These are phyloP conservation scores for Entelexis paramagnoliae DNA, from an alignment of 1,139 yeast species.

Conservation along the genomic window DNA sequence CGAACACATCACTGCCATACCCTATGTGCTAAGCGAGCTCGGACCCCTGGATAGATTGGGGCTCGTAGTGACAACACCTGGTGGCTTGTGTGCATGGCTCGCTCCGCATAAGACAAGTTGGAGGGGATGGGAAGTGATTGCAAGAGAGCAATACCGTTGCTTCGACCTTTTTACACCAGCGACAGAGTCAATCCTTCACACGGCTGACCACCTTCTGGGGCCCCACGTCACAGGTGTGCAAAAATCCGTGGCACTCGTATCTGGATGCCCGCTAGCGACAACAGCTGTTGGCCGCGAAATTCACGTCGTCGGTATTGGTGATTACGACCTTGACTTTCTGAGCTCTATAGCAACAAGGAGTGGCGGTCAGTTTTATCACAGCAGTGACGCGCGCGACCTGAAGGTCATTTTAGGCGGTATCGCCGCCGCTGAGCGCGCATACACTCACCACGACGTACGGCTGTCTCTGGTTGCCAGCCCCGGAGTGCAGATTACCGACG, in stretches of 20 bases:
- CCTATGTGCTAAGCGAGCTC: slow-evolving; percentile 1
- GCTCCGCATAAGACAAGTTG: slow-evolving; percentile 14
- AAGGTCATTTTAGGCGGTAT: background rate
- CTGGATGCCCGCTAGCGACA: slow-evolving; percentile 7
- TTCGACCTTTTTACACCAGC: slow-evolving; percentile 3
- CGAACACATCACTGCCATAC: background rate
- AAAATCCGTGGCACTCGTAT: slow-evolving; percentile 3
- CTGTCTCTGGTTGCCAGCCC: background rate
- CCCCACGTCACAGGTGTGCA: slow-evolving; percentile 1
- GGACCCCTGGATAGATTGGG: slow-evolving; percentile 17
- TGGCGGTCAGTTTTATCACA: slow-evolving; percentile 9
- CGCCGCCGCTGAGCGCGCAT: slow-evolving; percentile 7
- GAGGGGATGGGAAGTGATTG: slow-evolving; percentile 12
- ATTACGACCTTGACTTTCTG: slow-evolving; percentile 5
- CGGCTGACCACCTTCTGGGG: slow-evolving; percentile 1
- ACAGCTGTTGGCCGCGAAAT: background rate
- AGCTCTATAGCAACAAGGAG: background rate
- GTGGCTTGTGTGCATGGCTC: slow-evolving; percentile 7
- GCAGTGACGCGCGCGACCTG: background rate
- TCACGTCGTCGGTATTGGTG: slow-evolving; percentile 12
- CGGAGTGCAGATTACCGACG: background rate
- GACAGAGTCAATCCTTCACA: background rate
- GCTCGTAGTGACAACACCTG: slow-evolving; percentile 6
- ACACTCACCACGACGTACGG: slow-evolving; percentile 5
- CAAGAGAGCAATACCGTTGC: background rate